Base-by-base conservation (phyloP, 805 yeast genomes). In the Isabelozyma rhagii region DNA sequence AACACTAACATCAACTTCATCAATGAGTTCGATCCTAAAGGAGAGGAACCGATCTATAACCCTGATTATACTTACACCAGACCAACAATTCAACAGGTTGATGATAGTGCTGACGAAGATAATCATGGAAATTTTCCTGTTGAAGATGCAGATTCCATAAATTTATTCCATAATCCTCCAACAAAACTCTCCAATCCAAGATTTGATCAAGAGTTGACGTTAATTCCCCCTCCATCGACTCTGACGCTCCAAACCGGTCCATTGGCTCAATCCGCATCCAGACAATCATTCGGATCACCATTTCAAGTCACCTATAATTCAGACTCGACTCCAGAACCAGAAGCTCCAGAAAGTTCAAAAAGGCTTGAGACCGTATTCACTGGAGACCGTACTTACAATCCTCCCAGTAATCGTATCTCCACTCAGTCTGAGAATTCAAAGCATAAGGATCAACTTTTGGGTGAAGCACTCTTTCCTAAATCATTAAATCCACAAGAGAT, bases 391-490 rank as follows among this genome's bases (percentile, higher is more conserved):
- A 13, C 14, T 6, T 5, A 34, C 6, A 34, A 34, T 5, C 5
- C 8, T 5, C 1, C 39, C 6, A 34, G 39, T 34, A 31, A 31
- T 13, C 36, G 36, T 31, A 31, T 10, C 36, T 31, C 36, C 10
- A 14, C 4, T 34, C 13, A 13, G 3, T 34, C 39, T 11, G 41
- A 39, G 6, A 39, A 8, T 39, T 50, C 14, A 11, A 46, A 47
- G 31, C 38, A 47, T 15, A 59, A 53, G 18, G 66, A 61, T 34
- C 68, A 61, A 41, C 53, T 72, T 9, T 55, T 69, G 7, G 78
- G 79, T 3, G 78, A 86, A 49, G 81, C 83, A 0, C 64, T 87
- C 25, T 88, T 88, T 63, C 96, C 96, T 0, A 87, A 84, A 60
- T 79, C 82, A 2, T 69, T 88, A 31, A 84, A 78, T 50, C 73